Base-by-base conservation (phyloP, 352 stramenopile genomes). In the Phytophthora multivora region DNA sequence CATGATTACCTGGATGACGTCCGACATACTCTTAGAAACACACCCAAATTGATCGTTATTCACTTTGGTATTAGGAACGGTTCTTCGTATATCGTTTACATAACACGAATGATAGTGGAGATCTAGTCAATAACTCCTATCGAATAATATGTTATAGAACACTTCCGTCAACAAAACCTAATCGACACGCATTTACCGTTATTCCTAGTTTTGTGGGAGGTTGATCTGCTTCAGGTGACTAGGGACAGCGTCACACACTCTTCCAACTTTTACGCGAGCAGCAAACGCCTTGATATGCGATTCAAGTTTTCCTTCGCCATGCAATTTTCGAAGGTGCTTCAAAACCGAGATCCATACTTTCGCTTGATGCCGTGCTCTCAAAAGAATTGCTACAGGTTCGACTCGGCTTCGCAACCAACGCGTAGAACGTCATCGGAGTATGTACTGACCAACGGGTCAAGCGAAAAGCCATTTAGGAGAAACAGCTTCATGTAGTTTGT, bases 401-500 rank as follows among this genome's bases (percentile, higher is more conserved):
- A 35, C 18, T 62, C 8, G 6, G 53, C 35, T 45, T 53, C 45
- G 42, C 41, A 15, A 11, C 23, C 53, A 15, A 51, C 2, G 1
- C 19, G 15, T 1, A 31, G 23, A n/a, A 49, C 53, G 5, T 48
- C 23, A 12, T 53, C 42, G n/a, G 38, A 43, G 38, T 43, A 43
- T n/a, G 13, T 43, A 2, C 25, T 4, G n/a, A 15, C 13, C 11
- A 6, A n/a, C 18, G 54, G 54, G 9, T 63, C 45, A 2, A 61
- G 5, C 2, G 13, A 23, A 28, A 61, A 55, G 2, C 45, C 54
- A 36, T 49, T 41, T n/a, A 43, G 54, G 4, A 63, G 26, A 41
- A 55, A 63, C 13, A 61, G 21, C 9, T 61, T 61, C 42, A 61
- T 48, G 42, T 52, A 53, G 23, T 43, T 51, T 15, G 36, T 25